Conservation (phyloP, 2,329 filamentous ascomycete species). For the Penicillium sp. region DNA sequence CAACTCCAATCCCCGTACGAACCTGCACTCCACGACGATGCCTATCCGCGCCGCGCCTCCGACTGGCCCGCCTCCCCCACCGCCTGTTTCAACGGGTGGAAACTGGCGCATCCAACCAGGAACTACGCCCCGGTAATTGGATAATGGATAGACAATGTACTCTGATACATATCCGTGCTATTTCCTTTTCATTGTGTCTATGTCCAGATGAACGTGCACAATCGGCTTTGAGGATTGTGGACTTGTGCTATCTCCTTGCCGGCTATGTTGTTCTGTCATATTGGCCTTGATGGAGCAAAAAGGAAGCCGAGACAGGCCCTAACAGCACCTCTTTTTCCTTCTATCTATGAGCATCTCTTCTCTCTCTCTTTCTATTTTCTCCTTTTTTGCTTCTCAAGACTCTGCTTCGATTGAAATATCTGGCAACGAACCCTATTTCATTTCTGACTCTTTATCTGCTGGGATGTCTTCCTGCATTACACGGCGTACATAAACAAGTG, state of each 20-base stretch:
- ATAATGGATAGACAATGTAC: not conserved
- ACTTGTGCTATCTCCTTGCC: not conserved
- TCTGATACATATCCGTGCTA: not conserved
- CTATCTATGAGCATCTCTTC: not conserved
- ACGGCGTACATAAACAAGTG: conserved; percentile 18
- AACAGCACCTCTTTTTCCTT: not conserved
- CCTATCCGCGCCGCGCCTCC: conserved; percentile 56
- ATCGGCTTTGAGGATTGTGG: not conserved
- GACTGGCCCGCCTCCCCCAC: conserved; percentile 51
- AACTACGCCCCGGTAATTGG: not conserved
- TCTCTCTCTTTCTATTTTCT: not conserved
- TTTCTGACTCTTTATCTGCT: conserved; percentile 10
- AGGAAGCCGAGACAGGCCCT: not conserved
- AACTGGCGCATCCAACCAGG: conserved; percentile 23
- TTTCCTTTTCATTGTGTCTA: not conserved
- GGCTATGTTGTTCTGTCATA: not conserved
- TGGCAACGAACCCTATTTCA: conserved; percentile 10
- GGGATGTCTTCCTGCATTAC: conserved; percentile 18
- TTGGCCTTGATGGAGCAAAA: not conserved
- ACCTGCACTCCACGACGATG: conserved; percentile 49
- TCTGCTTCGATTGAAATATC: conserved; percentile 1
- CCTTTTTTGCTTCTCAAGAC: not conserved
- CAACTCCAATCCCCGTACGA: conserved; percentile 29
- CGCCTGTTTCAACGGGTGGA: conserved; percentile 34
- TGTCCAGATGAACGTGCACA: not conserved